Percentiles rank a stretch among this genome's conserved stretches.
These are phyloP conservation scores for Kodamaea restingae DNA, from an alignment of 805 yeast genomes.

Conservation along the genomic window DNA sequence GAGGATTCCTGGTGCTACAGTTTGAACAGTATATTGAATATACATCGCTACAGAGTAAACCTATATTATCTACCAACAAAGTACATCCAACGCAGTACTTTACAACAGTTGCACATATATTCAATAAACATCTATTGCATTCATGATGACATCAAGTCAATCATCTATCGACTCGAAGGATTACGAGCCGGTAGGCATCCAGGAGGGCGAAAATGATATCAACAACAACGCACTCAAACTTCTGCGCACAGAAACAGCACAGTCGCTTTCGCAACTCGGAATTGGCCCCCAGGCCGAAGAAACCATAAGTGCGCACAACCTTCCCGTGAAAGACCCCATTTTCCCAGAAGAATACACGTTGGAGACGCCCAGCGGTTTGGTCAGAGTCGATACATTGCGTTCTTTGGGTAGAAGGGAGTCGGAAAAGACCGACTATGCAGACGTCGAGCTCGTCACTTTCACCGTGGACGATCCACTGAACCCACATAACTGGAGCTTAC, in stretches of 20 bases:
- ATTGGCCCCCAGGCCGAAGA: constrained; percentile 48
- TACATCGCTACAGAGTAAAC: too few species aligned
- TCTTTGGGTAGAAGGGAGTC: constrained; percentile 53
- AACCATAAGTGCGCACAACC: constrained; percentile 44
- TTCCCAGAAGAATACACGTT: constrained; percentile 91
- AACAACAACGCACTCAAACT: constrained; percentile 1
- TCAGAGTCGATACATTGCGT: constrained; percentile 70
- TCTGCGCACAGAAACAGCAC: constrained; percentile 61
- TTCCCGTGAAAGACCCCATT: constrained; percentile 56
- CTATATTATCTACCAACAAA: too few species aligned
- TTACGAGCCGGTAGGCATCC: background rate
- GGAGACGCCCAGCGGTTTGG: constrained; percentile 86
- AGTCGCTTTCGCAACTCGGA: constrained; percentile 63
- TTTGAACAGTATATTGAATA: too few species aligned
- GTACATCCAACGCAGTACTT: too few species aligned
- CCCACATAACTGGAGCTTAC: constrained; percentile 78
- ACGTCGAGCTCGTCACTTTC: constrained; percentile 82
- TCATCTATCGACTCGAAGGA: constrained; percentile 1
- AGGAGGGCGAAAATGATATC: background rate
- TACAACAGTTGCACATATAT: background rate
- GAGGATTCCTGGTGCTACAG: too few species aligned
- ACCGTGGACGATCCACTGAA: constrained; percentile 76
- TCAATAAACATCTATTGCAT: background rate
- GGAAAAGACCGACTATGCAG: constrained; percentile 48
- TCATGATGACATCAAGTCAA: background rate